phyloP scores from a whole-genome alignment of 2,329 filamentous ascomycete species.

The Talaromyces atroroseus region DNA sequence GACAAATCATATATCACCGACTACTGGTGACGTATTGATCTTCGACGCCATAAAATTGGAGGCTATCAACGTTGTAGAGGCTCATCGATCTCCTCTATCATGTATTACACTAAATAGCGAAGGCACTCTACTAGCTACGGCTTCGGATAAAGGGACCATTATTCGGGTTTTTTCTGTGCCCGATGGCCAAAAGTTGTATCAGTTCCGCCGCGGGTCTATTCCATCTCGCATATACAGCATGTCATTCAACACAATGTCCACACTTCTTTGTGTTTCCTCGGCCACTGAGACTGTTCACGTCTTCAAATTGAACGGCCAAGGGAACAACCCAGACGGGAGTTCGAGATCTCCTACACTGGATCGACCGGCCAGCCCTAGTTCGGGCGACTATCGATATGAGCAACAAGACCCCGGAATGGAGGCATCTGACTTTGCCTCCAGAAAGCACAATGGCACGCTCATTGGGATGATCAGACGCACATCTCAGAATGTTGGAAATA shows the following conservation, averaged over 20 bases:
- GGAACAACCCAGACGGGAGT: slow-evolving; percentile 24
- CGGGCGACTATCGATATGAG: slow-evolving; percentile 28
- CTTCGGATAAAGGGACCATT: slow-evolving; percentile 95
- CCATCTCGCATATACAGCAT: slow-evolving; percentile 96
- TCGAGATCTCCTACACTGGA: slow-evolving; percentile 24
- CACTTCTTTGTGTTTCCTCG: slow-evolving; percentile 88
- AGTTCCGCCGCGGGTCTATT: slow-evolving; percentile 92
- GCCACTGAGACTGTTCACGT: slow-evolving; percentile 96
- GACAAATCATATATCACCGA: slow-evolving; percentile 67
- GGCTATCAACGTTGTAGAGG: slow-evolving; percentile 91
- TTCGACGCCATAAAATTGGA: slow-evolving; percentile 87
- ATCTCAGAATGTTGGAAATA: slow-evolving; percentile 86
- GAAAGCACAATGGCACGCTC: slow-evolving; percentile 66
- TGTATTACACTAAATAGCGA: slow-evolving; percentile 89
- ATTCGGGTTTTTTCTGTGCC: slow-evolving; percentile 94
- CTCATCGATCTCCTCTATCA: slow-evolving; percentile 84
- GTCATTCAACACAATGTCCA: slow-evolving; percentile 95
- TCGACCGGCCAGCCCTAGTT: slow-evolving; percentile 22
- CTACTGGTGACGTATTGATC: slow-evolving; percentile 85
- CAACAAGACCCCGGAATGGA: slow-evolving; percentile 21
- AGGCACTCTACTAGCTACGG: slow-evolving; percentile 84
- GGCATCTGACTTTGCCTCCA: slow-evolving; percentile 29
- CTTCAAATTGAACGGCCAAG: slow-evolving; percentile 64
- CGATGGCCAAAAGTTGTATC: slow-evolving; percentile 84
- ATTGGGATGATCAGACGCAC: slow-evolving; percentile 89